Conservation (phyloP, 495 filamentous ascomycete genomes). For the Pyronema domesticum region DNA sequence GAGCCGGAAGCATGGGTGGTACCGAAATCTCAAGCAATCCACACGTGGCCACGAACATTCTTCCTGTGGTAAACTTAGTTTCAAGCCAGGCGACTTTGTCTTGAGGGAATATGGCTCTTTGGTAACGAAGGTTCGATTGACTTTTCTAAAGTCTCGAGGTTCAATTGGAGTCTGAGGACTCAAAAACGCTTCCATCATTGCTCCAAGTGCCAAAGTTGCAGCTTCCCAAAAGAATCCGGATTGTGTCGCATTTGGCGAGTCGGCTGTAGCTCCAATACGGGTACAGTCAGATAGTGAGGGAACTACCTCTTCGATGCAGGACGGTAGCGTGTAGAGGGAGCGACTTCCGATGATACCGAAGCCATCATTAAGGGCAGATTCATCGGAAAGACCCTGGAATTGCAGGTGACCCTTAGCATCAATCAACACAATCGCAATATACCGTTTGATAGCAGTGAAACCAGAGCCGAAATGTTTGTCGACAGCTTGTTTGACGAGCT, state of each 20-base stretch:
- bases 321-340: conserved; percentile 32
- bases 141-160: conserved; percentile 12
- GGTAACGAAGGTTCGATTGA: conserved; percentile 18
- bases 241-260: conserved; percentile 5
- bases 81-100: conserved; percentile 18
- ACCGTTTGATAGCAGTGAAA: conserved; percentile 25
- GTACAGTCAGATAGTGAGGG: conserved; percentile 19
- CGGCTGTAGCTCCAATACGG: conserved; percentile 3
- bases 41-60: conserved; percentile 27
- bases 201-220: conserved; percentile 15
- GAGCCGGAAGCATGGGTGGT: conserved; percentile 76
- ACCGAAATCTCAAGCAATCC: conserved; percentile 71
- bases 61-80: conserved; percentile 8
- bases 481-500: conserved; percentile 29
- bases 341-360: conserved; percentile 34
- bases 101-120: conserved; percentile 21
- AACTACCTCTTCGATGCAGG: conserved; percentile 31
- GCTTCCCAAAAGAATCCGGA: conserved; percentile 19
- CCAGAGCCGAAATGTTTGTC: conserved; percentile 25
- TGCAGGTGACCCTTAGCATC: conserved; percentile 28
- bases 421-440: conserved; percentile 32
- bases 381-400: conserved; percentile 26
- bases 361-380: conserved; percentile 31
- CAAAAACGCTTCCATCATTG: conserved; percentile 20
- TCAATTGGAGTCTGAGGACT: conserved; percentile 14